phyloP scores from a whole-genome alignment of 2,329 filamentous ascomycete species.

The Pseudogymnoascus sp. region DNA sequence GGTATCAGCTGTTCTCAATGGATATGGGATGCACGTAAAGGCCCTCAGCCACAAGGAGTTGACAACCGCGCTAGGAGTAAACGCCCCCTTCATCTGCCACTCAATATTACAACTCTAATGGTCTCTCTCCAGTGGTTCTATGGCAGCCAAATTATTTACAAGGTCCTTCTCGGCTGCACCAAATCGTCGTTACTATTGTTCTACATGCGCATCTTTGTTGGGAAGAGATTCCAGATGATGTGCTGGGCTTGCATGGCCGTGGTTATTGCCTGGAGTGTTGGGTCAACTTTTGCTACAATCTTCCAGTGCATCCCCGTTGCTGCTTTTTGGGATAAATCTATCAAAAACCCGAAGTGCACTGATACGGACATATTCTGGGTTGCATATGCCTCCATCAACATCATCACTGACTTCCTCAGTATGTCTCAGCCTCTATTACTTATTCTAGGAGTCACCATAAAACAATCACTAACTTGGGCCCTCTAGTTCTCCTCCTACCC shows the following conservation, averaged over 20 bases:
- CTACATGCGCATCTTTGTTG: constrained; percentile 45
- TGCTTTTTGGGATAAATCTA: constrained; percentile 5
- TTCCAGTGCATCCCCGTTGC: constrained; percentile 10
- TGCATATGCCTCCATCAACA: constrained; percentile 34
- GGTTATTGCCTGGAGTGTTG: background rate
- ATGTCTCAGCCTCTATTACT: background rate
- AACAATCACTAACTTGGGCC: background rate
- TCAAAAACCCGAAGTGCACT: constrained; percentile 33
- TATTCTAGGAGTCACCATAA: background rate
- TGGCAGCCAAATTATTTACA: constrained; percentile 44
- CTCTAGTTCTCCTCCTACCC: constrained; percentile 41
- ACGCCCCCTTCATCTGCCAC: background rate
- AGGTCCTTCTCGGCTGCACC: constrained; percentile 43
- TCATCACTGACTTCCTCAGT: constrained; percentile 28
- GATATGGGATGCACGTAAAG: constrained; percentile 36
- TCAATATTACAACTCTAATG: background rate
- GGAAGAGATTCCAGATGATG: constrained; percentile 36
- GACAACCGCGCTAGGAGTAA: constrained; percentile 29
- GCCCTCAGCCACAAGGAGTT: constrained; percentile 30
- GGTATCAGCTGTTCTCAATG: constrained; percentile 30
- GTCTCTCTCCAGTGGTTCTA: constrained; percentile 36
- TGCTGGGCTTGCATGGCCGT: constrained; percentile 21
- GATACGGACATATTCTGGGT: constrained; percentile 40
- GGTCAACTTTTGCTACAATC: background rate
- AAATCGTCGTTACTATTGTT: constrained; percentile 45